Base-by-base conservation (phyloP, 768 basidiomycete species). In the Collybiopsis luxurians region DNA sequence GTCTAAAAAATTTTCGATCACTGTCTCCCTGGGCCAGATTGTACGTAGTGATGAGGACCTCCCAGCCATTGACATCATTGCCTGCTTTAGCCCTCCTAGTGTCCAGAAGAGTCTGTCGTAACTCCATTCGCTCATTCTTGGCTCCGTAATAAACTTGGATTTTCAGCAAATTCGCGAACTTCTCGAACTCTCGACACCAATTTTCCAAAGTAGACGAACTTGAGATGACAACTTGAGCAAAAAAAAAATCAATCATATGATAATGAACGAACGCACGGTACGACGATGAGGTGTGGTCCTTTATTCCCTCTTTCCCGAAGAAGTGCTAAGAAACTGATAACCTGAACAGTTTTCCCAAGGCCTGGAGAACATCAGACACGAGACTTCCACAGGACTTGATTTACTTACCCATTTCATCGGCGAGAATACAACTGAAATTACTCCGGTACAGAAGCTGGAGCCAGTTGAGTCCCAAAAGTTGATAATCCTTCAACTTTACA, bases 401-500 rank as follows among this genome's bases (percentile, higher is more conserved):
- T 40, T 30, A 79, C 83, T 64, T 71, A 92, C 96, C 96, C 97
- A 99, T 99, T 71, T 99, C 97, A 71, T 99, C 97, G 2, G 97
- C 97, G 42, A 99, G 81, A 67, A 99, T 98, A 70, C 96, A 98
- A 61, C 93, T 95, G 50, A 90, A 79, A 57, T 82, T 81, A 64
- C 83, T 85, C 57, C 78, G 79, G 70, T 94, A 95, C 51, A 98
- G 75, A 21, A 98, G 73, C 71, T 92, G 86, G 61, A 99, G 76
- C 97, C 97, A 99, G 69, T 98, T 99, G 53, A 99, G 81, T n/a
- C 97, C 97, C 56, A 98, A 79, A 57, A 98, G 76, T 71, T 99
- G 96, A 70, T 99, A 99, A 63, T 96, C 95, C 76, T 99, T 99
- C 65, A 99, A 76, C 64, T 76, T 78, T 57, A 95, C 85, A 45